Evolutionary conservation across 2,329 filamentous ascomycete species (phyloP).

Genomic region (Exophiala spinifera): DNA sequence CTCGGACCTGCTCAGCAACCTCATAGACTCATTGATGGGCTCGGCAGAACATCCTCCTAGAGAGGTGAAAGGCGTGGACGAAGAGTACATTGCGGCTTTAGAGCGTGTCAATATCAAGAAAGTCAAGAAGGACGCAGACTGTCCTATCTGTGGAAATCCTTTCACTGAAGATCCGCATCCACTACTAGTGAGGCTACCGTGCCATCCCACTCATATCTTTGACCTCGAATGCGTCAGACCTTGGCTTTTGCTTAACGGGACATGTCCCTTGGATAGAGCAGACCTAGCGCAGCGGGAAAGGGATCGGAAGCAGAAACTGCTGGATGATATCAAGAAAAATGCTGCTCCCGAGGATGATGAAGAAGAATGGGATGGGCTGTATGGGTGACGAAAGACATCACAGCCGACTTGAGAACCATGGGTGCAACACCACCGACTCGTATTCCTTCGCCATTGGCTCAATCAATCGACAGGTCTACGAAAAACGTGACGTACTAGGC

Average conservation of each 20-base stretch:
- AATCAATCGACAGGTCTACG: too few species aligned
- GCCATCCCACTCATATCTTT: constrained; percentile 60
- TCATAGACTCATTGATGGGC: constrained; percentile 55
- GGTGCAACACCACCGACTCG: background rate
- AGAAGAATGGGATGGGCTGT: constrained; percentile 50
- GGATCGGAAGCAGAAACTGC: constrained; percentile 45
- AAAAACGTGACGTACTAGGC: too few species aligned
- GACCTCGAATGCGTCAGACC: constrained; percentile 64
- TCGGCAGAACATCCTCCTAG: constrained; percentile 58
- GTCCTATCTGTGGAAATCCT: constrained; percentile 54
- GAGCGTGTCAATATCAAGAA: constrained; percentile 31
- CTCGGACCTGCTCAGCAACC: constrained; percentile 49
- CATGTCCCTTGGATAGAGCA: constrained; percentile 61
- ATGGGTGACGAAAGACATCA: constrained; percentile 32
- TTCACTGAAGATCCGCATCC: constrained; percentile 59
- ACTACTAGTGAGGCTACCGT: constrained; percentile 61
- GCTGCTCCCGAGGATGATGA: constrained; percentile 39
- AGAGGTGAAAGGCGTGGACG: constrained; percentile 59
- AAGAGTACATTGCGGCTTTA: constrained; percentile 41
- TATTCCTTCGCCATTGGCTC: too few species aligned
- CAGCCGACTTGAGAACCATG: too few species aligned
- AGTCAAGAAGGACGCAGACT: constrained; percentile 34
- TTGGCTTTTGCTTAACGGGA: constrained; percentile 62
- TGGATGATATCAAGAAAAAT: constrained; percentile 35
- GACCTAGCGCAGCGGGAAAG: constrained; percentile 56